Base-by-base conservation (phyloP, 257 asterid species). In the Fraxinus anomala region DNA sequence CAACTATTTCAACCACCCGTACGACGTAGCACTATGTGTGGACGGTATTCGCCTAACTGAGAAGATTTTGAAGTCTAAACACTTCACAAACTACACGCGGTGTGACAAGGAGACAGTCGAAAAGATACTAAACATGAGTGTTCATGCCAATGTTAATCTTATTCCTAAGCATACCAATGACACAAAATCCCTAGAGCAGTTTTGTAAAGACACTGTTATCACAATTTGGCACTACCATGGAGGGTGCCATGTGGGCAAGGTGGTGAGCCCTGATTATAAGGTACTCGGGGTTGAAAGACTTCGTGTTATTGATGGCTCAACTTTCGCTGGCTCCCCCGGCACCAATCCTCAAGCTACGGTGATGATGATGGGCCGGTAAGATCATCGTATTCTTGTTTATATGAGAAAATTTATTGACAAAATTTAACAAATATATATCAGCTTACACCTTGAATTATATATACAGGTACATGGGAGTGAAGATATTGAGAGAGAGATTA, bases 211-310 rank as follows among this genome's bases (percentile, higher is more conserved):
- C 86, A 96, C 99, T 12, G 96, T 93, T 26, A 87, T 93, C 79
- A 93, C 99, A 3, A 96, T 96, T 42, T 93, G 99, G 99, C 99
- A 96, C 83, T 96, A 96, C 87, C 99, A 96, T 66, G 98, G 99
- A 1, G 99, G 99, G 6, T 93, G 97, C 89, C 97, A 89, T 0
- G 93, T 93, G 0, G 94, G 97, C 28, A 81, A 88, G 80, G 99
- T 96, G 70, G 93, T 96, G 39, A 73, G n/a, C 72, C 74, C 77
- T 0, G 87, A 93, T 65, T 85, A 92, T 76, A 87, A 75, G 77
- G 98, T 96, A 42, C 79, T 91, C 19, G 97, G 99, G 4, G 89
- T 89, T 28, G 80, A 85, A 26, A 75, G 92, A 71, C 92, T 96
- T 23, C 96, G 98, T n/a, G 92, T 96, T 5, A 76, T 96, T n/a